Percentiles rank a stretch among this genome's conserved stretches.
Evolutionary conservation across 2,329 filamentous ascomycete genomes (phyloP).

Genomic region (Beauveria sp.): DNA sequence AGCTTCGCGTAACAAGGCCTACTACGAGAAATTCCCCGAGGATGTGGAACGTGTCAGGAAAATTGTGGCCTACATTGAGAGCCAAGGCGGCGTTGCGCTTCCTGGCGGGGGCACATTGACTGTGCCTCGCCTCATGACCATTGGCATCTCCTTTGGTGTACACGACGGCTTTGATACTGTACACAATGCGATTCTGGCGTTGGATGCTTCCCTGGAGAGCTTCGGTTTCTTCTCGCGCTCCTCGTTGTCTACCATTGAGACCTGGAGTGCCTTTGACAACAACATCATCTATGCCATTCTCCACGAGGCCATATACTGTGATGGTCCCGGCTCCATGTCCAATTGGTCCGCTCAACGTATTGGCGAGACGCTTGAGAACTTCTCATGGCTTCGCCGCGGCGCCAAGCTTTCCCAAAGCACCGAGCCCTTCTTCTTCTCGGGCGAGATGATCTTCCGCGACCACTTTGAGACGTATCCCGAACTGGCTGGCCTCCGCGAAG

Average conservation of each 20-base stretch:
- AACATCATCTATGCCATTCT: constrained; percentile 78
- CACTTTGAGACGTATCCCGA: constrained; percentile 78
- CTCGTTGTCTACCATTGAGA: constrained; percentile 62
- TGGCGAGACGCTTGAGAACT: constrained; percentile 39
- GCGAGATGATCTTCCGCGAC: constrained; percentile 86
- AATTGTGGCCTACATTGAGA: constrained; percentile 57
- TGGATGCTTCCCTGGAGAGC: constrained; percentile 64
- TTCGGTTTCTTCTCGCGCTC: constrained; percentile 70
- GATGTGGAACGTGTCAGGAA: constrained; percentile 62
- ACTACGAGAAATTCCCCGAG: constrained; percentile 79
- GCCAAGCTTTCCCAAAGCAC: constrained; percentile 18
- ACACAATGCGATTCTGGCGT: constrained; percentile 65
- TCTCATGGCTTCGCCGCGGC: constrained; percentile 41
- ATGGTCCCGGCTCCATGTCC: constrained; percentile 53
- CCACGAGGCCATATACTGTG: constrained; percentile 84
- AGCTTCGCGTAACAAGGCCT: constrained; percentile 63
- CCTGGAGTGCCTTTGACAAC: constrained; percentile 61
- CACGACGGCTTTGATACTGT: constrained; percentile 70
- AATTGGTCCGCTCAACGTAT: constrained; percentile 70
- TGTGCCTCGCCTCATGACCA: constrained; percentile 63
- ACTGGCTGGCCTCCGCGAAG: constrained; percentile 58
- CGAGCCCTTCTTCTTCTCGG: constrained; percentile 68
- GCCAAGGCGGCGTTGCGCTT: constrained; percentile 49
- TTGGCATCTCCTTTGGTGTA: constrained; percentile 71
- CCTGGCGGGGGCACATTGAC: constrained; percentile 69